Evolutionary conservation across 257 asterid species (phyloP), one percentile per base, ranked within the genome.

Genomic region (Salvia rosmarinus): DNA sequence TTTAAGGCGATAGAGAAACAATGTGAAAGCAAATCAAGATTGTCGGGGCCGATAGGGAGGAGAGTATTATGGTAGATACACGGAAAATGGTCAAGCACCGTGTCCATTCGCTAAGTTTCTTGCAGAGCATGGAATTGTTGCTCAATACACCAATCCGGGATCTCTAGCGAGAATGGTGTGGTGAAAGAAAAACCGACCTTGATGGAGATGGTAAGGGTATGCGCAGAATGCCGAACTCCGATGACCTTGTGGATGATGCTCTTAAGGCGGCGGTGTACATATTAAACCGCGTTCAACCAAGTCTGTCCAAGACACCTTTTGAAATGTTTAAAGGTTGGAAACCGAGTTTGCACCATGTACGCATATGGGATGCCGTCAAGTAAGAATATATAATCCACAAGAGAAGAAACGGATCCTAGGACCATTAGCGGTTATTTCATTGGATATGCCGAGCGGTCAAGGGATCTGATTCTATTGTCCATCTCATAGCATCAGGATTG

Each of bases 1-100:
- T 17, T 74, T 40, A 74, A 52, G 8, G 37, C 39, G 37, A 68
- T 65, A 19, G 62, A 74, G 39, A 74, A 44, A 54, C 52, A 65
- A 54, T 12, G 17, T 1, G 73, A 56, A 65, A 30, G 6, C 42
- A 74, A 55, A 58, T 66, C 3, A 74, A 65, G 20, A 43, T 65
- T 9, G 67, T 74, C 39, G 66, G 62, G 14, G 65, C 52, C 9
- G 43, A 64, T 39, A 64, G 67, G 54, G n/a, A n/a, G n/a, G n/a
- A n/a, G n/a, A n/a, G n/a, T n/a, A n/a, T n/a, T n/a, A 51, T 16
- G 46, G 46, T 40, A 51, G 21, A 43, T 54, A 73, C 63, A 65
- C 35, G 4, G 47, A 64, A 19, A 16, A 1, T n/a, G 61, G 78
- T 40, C 70, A 64, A 64, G 40, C 40, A 21, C 6, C 39, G 12